Base-by-base conservation (phyloP, 106 monocot genomes). In the Dendrobium catenatum region DNA sequence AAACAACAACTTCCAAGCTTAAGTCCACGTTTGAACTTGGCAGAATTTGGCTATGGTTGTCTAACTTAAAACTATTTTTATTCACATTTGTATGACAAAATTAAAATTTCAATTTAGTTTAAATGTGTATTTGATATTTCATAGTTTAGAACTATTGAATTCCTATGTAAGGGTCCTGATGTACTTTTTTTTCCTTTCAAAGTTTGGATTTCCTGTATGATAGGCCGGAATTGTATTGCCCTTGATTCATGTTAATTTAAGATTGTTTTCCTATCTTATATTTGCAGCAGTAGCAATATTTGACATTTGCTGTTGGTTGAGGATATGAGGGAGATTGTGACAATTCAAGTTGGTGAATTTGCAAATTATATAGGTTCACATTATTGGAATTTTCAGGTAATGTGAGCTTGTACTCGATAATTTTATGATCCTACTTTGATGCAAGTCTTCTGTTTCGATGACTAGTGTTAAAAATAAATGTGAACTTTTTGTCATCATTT, bases 331-430 rank as follows among this genome's bases (percentile, higher is more conserved):
- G 98, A 98, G 79, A 81, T 95, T 17, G 91, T 99, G 76, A 99
- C 95, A 43, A 83, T 95, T 13, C 91, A 99, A 84, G 89, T 90
- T 33, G 98, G 98, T 4, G 82, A 80, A 72, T 99, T 91, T 67
- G 89, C 98, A 4, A 99, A 95, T 72, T 95, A 88, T 77, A 83
- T 99, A 15, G 95, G 98, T 10, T 95, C 98, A 48, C 98, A 99
- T 80, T 95, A 88, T 59, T 99, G 98, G 98, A 99, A 99, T 77
- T 91, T 99, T 80, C 98, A 94, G 92, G 94, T 94, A 72, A 78
- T 29, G 2, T 55, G n/a, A 9, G 31, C 42, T 16, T 70, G 70
- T 37, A 15, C 16, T 37, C 3, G 15, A 33, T 37, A 51, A 49
- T 78, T 54, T 55, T 51, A 8, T 73, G 47, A 68, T 61, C 22